Base-by-base conservation (phyloP, 345 rosid genomes). In the Gossypium anomalum region DNA sequence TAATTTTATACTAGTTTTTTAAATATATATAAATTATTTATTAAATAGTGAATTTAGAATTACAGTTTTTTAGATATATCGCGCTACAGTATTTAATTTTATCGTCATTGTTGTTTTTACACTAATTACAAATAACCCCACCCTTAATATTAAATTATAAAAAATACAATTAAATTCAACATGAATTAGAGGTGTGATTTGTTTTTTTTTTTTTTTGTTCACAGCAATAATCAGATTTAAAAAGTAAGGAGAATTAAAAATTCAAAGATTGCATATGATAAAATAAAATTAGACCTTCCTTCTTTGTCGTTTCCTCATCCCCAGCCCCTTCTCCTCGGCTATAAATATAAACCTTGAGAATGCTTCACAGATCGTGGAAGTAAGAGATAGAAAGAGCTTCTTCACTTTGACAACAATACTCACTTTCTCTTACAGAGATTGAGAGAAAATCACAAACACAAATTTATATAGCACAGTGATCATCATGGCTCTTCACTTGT, bases 401-500 rank as follows among this genome's bases (percentile, higher is more conserved):
- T 11, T 52, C 73, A 49, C 25, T 11, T 57, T 29, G 1, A 10
- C 14, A 70, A 51, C 44, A 25, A 27, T 34, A 23, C 45, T 8
- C 13, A 25, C 59, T 53, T 29, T 60, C 64, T 70, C 38, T 17
- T 7, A 11, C n/a, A 53, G 23, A 51, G 45, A 51, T 29, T n/a
- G 25, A 53, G 73, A 52, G 60, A 27, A 27, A 12, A 34, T 34
- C 15, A 12, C 27, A 25, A 10, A 14, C 9, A 66, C 53, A 22
- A 17, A 13, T 6, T 23, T 8, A 48, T 23, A 20, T 22, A 45
- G 38, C 17, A 12, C 38, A 47, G 10, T 15, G 14, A 60, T 14
- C 29, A 57, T 22, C 62, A 68, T 68, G 72, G 58, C 58, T 66
- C 53, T 66, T 66, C 70, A 66, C 70, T 4, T 45, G 27, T 13